These are phyloP conservation scores for Entophlyctis luteolus DNA, from an alignment of 192 early-diverging fungal species.

Conservation along the genomic window DNA sequence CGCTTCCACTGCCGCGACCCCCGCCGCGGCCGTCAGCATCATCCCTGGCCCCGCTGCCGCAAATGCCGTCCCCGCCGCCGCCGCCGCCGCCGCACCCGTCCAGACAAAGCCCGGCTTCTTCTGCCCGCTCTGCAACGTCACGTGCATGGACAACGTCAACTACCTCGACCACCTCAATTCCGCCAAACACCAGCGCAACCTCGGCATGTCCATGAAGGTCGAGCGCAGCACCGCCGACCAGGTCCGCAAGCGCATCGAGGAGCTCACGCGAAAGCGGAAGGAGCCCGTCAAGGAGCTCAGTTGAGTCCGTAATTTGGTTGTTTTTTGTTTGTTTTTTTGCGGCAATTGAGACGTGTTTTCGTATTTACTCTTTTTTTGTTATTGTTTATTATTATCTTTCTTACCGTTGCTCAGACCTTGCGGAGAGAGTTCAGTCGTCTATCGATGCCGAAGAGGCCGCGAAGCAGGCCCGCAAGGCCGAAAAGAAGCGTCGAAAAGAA, in stretches of 20 bases:
- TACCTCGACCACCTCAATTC: constrained; percentile 93
- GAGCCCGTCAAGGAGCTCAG: constrained; percentile 55
- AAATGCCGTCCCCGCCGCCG: no score
- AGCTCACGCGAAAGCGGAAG: constrained; percentile 67
- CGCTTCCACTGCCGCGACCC: constrained; percentile 46
- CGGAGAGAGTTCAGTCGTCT: constrained; percentile 61
- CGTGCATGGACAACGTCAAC: constrained; percentile 83
- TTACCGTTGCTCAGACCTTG: constrained; percentile 50
- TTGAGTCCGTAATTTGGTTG: constrained; percentile 4
- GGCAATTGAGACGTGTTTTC: constrained; percentile 19
- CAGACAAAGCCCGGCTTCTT: constrained; percentile 82
- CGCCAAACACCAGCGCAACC: constrained; percentile 75
- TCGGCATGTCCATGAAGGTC: constrained; percentile 81
- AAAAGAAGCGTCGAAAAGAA: constrained; percentile 57
- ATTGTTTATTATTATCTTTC: neutral
- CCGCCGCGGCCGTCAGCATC: no score
- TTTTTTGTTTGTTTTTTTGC: neutral
- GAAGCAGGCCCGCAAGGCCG: constrained; percentile 46
- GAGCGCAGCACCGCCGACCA: constrained; percentile 71
- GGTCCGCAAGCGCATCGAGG: constrained; percentile 67
- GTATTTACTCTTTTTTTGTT: neutral
- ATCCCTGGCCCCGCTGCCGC: no score
- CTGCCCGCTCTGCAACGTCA: constrained; percentile 83
- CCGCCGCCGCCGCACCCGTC: neutral
- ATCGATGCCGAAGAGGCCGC: constrained; percentile 70